phyloP scores from a whole-genome alignment of 345 rosid genomes.

The Syzygium oleosum region DNA sequence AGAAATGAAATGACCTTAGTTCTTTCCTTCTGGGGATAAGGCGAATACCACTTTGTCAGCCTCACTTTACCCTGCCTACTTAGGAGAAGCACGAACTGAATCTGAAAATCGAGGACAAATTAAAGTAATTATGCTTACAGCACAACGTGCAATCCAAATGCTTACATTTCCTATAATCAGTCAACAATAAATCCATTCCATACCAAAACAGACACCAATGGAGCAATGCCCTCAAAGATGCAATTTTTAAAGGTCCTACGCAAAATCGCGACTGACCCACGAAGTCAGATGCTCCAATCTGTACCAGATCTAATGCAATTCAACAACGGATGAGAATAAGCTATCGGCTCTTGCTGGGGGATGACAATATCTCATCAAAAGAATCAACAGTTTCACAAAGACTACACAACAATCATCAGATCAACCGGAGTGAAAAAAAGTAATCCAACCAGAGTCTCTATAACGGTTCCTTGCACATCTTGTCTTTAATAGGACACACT shows the following conservation, averaged over 20 bases:
- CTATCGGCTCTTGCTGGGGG: neutral
- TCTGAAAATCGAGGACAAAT: conserved; percentile 22
- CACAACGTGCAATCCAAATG: neutral
- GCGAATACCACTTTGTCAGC: conserved; percentile 97
- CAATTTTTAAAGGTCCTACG: neutral
- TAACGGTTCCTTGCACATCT: no score
- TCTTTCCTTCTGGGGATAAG: conserved; percentile 93
- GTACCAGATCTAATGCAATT: neutral
- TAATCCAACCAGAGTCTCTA: no score
- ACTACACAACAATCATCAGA: neutral
- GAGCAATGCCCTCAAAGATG: neutral
- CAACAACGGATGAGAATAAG: neutral
- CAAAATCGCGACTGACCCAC: neutral
- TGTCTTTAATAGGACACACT: no score
- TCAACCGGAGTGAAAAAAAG: neutral
- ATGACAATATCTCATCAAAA: neutral
- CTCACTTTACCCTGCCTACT: conserved; percentile 98
- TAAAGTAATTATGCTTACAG: neutral
- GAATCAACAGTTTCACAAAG: neutral
- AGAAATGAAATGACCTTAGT: conserved; percentile 31
- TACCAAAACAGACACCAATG: neutral
- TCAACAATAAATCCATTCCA: neutral
- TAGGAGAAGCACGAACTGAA: conserved; percentile 85
- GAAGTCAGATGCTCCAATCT: neutral
- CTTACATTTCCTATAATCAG: neutral